phyloP scores from a whole-genome alignment of 2,329 filamentous ascomycete species.

The Diaporthe citriasiana region DNA sequence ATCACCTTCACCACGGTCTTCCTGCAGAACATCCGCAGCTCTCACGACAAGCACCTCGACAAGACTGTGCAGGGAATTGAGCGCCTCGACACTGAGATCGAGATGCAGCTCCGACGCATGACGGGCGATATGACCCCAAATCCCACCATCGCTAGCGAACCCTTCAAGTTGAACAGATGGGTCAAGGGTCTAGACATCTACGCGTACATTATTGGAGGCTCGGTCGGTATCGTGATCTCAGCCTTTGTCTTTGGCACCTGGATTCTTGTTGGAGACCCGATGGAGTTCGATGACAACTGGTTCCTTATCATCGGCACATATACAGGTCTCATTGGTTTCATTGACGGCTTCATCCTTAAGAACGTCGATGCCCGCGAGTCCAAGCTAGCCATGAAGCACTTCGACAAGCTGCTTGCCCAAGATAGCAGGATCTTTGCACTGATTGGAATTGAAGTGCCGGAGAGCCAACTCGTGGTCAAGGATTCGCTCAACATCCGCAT shows the following conservation, averaged over 20 bases:
- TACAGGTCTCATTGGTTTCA: conserved; percentile 60
- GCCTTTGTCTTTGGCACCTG: conserved; percentile 54
- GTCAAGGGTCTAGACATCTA: conserved; percentile 59
- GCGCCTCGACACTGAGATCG: conserved; percentile 53
- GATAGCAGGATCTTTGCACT: conserved; percentile 45
- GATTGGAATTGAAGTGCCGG: conserved; percentile 44
- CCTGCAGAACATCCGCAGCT: conserved; percentile 55
- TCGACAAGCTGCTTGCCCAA: conserved; percentile 44
- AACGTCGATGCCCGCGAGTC: conserved; percentile 55
- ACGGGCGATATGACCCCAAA: conserved; percentile 53
- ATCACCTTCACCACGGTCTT: conserved; percentile 58
- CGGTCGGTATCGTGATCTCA: conserved; percentile 56
- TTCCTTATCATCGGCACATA: conserved; percentile 64
- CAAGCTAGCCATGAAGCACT: conserved; percentile 45
- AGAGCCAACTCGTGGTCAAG: conserved; percentile 34
- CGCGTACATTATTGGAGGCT: conserved; percentile 58
- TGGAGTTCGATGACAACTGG: conserved; percentile 60
- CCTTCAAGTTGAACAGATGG: conserved; percentile 50
- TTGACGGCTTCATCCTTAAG: conserved; percentile 61
- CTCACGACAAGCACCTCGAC: conserved; percentile 52
- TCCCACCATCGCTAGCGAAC: conserved; percentile 49
- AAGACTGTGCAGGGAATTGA: conserved; percentile 52
- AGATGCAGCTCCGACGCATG: conserved; percentile 52
- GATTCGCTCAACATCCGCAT: conserved; percentile 44
- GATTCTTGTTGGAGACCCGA: conserved; percentile 55